phyloP scores from a whole-genome alignment of 106 monocot genomes.

The Dendrobium huoshanense region DNA sequence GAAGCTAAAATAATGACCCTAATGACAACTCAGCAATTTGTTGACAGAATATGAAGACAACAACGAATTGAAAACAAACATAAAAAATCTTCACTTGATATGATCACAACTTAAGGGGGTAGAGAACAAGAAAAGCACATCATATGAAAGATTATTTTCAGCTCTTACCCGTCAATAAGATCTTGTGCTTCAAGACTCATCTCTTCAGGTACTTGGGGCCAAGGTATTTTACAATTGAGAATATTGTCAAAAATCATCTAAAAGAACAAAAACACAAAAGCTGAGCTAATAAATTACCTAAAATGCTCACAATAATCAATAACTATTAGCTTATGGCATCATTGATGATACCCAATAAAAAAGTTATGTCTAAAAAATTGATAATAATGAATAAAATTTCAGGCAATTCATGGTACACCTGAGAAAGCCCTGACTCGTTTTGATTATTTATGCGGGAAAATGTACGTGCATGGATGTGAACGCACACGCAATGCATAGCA shows the following conservation, averaged over 20 bases:
- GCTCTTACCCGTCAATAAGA: constrained; percentile 79
- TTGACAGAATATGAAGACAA: neutral
- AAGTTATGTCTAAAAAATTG: too few relatives aligned
- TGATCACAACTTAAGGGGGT: neutral
- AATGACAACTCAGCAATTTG: neutral
- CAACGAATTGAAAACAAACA: neutral
- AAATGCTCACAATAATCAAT: neutral
- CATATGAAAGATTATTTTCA: neutral
- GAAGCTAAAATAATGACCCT: neutral
- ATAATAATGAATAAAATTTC: too few relatives aligned
- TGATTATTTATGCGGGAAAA: too few relatives aligned
- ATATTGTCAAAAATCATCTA: constrained; percentile 98
- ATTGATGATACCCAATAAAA: too few relatives aligned
- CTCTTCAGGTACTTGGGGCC: constrained; percentile 85
- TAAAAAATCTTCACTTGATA: neutral
- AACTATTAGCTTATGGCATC: neutral
- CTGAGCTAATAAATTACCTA: too few relatives aligned
- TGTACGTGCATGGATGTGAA: too few relatives aligned
- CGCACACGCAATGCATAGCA: too few relatives aligned
- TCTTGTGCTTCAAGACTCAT: constrained; percentile 87
- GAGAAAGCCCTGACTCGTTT: too few relatives aligned
- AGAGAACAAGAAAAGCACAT: too few relatives aligned
- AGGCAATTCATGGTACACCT: too few relatives aligned
- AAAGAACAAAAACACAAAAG: constrained; percentile 8
- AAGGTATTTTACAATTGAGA: constrained; percentile 91